Evolutionary conservation across 192 early-diverging fungal genomes (phyloP), one percentile per base, ranked within the genome.

Genomic region (Helicostylum pulchrum): DNA sequence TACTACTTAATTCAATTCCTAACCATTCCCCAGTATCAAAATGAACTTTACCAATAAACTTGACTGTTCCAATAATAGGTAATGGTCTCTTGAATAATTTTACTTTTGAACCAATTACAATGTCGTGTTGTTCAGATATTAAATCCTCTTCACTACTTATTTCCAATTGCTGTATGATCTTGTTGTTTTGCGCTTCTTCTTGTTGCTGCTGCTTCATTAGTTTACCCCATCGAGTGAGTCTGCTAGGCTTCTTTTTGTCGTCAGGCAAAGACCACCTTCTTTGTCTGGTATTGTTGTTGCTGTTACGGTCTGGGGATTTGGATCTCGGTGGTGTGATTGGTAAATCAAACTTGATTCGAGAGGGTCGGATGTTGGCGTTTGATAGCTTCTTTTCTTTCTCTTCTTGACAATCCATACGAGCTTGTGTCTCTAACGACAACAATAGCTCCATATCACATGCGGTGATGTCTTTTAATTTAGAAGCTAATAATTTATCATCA

Each of bases 1-100:
- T 47, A 47, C 66, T 63, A 49, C 67, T 65, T 6, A 73, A 57
- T 64, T 73, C 71, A 39, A 73, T 65, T 0, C 71, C 71, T 52
- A 67, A 23, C 59, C 61, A 64, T 46, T 63, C 55, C 19, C 42
- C 20, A 43, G 17, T 59, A 20, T 43, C 42, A 1, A 20, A 20
- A 36, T 59, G 15, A 39, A 59, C 39, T 26, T 39, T 59, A 20
- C 71, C 71, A 64, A 73, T 63, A 30, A 67, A 73, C 5, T 66
- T 62, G 9, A 73, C 66, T 53, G 55, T 59, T 11, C 61, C 71
- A 42, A 57, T 63, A n/a, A 61, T 68, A 32, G 61, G 61, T 3
- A 73, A 51, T n/a, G 71, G 66, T 23, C 71, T 53, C 21, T 66
- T 61, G 11, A 73, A n/a, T 21, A 73, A 60, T 45, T 60, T 55